Evolutionary conservation across 352 stramenopile genomes (phyloP), one percentile per base, ranked within the genome.

Genomic region (Phytophthora cactorum): DNA sequence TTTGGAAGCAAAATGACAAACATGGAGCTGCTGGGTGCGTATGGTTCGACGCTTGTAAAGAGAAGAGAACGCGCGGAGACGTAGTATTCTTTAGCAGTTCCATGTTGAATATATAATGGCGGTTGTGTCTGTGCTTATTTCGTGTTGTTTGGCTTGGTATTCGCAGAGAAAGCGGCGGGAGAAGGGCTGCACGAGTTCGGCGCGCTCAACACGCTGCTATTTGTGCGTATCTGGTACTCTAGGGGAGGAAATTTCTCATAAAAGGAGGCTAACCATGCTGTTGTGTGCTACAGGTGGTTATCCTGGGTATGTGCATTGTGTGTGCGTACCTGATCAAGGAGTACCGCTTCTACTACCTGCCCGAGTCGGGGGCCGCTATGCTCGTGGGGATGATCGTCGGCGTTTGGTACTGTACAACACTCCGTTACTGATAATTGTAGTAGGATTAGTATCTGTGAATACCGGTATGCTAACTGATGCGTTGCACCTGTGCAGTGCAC

Each of bases 261-360:
- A 10, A 2, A 25, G 14, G 10, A 41, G 8, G 47, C 10, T 65
- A 8, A 38, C 39, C 8, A 45, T 36, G 32, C 14, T 28, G 12
- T 22, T 22, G n/a, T 34, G 28, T 38, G 22, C 44, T 15, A 22
- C 62, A 91, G 79, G 81, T 97, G 47, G 82, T 96, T 52, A 84
- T 98, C 47, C 74, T 98, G 11, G 87, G 87, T 14, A 70, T 97
- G 11, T 97, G 90, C 85, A 96, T 97, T 56, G 80, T 98, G 47
- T 91, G 76, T 66, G 91, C 89, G 39, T 97, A 97, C 67, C 59
- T 98, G 56, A 95, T 97, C 76, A 94, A 96, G 61, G 81, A 96
- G 72, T 92, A 96, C 70, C 76, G 78, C 31, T 96, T 97, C 66
- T 96, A 96, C 60, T 97, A 97, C 68, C 65, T 98, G 17, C 92